Evolutionary conservation across 2,329 filamentous ascomycete species (phyloP), one percentile per base, ranked within the genome.

Genomic region (Alternaria brassicicola): DNA sequence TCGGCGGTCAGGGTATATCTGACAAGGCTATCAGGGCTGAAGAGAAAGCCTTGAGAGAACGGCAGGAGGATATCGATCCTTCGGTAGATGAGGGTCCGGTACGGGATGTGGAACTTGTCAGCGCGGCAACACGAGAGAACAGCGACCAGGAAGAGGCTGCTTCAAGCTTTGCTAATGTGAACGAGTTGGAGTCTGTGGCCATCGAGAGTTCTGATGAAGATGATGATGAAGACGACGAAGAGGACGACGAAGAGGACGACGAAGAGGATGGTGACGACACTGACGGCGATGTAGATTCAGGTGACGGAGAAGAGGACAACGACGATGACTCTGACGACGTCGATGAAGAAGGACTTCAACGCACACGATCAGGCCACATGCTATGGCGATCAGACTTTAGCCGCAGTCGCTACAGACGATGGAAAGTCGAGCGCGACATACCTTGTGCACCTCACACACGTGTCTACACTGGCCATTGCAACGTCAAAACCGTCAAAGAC

Each of bases 401-500:
- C 47, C 79, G 81, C 43, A 78, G 78, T 43, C 76, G 76, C 21
- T 60, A 53, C 33, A 72, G 79, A 25, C 80, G 84, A 51, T 79
- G 82, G 49, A 78, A 80, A 17, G 84, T 88, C 15, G 85, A 88
- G 59, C 68, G 75, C 0, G 73, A 85, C 50, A 80, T 85, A 6
- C 83, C 85, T 13, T 87, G 85, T 66, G 81, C 78, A 17, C 77
- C 84, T 2, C 84, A 88, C 62, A 86, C 83, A 2, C 83, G 83
- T 36, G 74, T 81, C 19, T 90, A 88, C 69, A 79, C 80, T 3
- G 88, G 88, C 2, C 88, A 89, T 71, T 89, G 87, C 76, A 89
- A 89, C 63, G 82, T 88, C 51, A 83, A 86, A 63, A 89, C 86
- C 1, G 86, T 89, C 65, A 90, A 90, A 66, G 88, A 90, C 67